A percentile compares a stretch with the other conserved stretches of the same genome.
Evolutionary conservation across 2,329 filamentous ascomycete genomes (phyloP).

Genomic region (Xylariaceae sp.): DNA sequence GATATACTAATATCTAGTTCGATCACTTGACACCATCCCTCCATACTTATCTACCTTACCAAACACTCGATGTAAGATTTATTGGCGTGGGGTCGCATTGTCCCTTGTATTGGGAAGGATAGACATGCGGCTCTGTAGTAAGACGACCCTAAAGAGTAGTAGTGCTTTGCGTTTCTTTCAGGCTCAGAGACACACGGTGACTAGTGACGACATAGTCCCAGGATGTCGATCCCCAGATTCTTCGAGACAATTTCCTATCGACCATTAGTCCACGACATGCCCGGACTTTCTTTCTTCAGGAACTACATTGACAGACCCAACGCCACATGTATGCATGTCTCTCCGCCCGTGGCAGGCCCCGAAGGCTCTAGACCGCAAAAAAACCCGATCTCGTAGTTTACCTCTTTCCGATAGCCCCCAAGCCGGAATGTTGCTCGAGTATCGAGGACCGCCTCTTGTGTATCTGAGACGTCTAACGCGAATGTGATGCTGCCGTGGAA

Average conservation of each 20-base stretch:
- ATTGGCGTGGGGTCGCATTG: slow-evolving; percentile 19
- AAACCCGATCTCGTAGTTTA: background rate
- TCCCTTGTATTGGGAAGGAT: slow-evolving; percentile 15
- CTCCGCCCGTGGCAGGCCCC: background rate
- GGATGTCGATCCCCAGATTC: background rate
- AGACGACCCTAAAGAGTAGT: background rate
- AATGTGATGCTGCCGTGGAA: no score
- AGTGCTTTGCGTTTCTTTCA: slow-evolving; percentile 1
- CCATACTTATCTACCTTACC: slow-evolving; percentile 15
- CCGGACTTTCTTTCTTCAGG: background rate
- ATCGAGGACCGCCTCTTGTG: no score
- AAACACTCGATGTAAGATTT: slow-evolving; percentile 11
- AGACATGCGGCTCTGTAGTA: slow-evolving; percentile 22
- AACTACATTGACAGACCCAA: background rate
- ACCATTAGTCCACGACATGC: background rate
- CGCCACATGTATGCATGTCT: background rate
- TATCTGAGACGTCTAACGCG: no score
- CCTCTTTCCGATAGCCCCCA: background rate
- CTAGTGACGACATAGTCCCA: background rate
- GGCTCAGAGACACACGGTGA: background rate
- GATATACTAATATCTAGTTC: slow-evolving; percentile 10
- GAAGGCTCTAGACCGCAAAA: background rate
- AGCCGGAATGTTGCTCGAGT: no score
- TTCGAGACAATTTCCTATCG: background rate
- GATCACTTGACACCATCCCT: slow-evolving; percentile 13